Evolutionary conservation across 371 early-diverging fungal genomes (phyloP).

Genomic region (Rhizopus microsporus): DNA sequence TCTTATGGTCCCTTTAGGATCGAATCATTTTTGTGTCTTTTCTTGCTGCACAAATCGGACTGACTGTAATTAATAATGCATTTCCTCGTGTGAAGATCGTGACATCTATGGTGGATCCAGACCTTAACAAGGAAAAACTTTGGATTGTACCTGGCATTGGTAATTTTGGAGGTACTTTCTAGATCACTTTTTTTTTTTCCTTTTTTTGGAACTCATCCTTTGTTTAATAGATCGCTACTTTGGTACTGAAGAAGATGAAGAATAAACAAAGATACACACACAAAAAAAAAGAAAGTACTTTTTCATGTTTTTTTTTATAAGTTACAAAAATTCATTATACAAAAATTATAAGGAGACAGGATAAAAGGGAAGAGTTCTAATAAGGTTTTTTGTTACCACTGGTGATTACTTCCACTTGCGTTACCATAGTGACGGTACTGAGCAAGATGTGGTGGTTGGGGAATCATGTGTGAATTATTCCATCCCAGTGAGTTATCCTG

Average conservation of each 20-base stretch:
- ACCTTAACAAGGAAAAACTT: constrained; percentile 61
- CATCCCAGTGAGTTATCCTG: constrained; percentile 31
- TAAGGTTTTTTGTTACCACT: constrained; percentile 2
- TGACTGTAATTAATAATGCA: constrained; percentile 75
- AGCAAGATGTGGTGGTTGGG: background rate
- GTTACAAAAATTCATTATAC: background rate
- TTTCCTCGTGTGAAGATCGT: constrained; percentile 86
- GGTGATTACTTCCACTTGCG: background rate
- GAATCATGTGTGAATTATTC: constrained; percentile 8
- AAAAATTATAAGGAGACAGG: background rate
- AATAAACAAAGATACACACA: constrained; percentile 10
- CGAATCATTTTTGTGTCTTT: constrained; percentile 81
- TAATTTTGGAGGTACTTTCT: constrained; percentile 70
- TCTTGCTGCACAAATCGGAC: constrained; percentile 74
- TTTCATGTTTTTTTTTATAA: background rate
- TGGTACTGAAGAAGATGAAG: constrained; percentile 49
- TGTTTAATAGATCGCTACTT: constrained; percentile 46
- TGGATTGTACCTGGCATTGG: constrained; percentile 87
- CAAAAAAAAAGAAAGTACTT: constrained; percentile 10
- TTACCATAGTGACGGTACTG: background rate
- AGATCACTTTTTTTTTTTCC: background rate
- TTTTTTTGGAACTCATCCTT: background rate
- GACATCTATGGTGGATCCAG: constrained; percentile 73
- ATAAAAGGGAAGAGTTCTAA: background rate
- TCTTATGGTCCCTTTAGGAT: constrained; percentile 40